Evolutionary conservation across 108 stramenopile species (phyloP), one percentile per base, ranked within the genome.

Genomic region (Nitzschia putrida): DNA sequence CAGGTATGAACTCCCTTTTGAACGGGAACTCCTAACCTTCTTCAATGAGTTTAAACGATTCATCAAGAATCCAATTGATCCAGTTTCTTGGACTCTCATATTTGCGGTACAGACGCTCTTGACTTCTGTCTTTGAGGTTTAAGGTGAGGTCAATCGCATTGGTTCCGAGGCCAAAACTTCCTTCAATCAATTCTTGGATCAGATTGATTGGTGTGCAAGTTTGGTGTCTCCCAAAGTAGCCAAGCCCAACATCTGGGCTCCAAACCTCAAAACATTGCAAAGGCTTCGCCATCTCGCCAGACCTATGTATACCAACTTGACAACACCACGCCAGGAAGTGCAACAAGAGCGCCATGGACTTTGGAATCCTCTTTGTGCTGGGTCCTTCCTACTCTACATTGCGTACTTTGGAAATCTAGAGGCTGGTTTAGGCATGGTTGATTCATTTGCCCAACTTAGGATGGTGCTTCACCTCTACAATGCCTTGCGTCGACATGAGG

Each of bases 291-390:
- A 49, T 49, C 47, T 49, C 47, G 6, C 29, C 29, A 34, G 29
- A 34, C 29, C 29, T 34, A 34, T 34, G 29, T 34, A 34, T 34
- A 34, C 29, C 1, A 34, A 34, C 29, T 3, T 34, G 29, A 34
- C 29, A 34, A 34, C 29, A 34, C 29, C 29, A 3, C 71, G 4
- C 16, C 41, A 10, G 44, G 45, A 18, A 64, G 66, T 56, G 64
- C 51, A 7, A 44, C 71, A n/a, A 37, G 59, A 10, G 51, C 14
- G 18, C 6, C 14, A 18, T 49, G 47, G 68, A 14, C n/a, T 80
- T 25, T 85, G 80, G 80, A 85, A 85, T 68, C 80, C 84, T 8
- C 71, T 85, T 5, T 85, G 74, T 54, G 74, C 74, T 38, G 78
- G 84, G 22, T 72, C 71, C 16, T 76, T 59, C 11, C 24, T 81